A percentile compares a stretch with the other conserved stretches of the same genome.
phyloP scores from a whole-genome alignment of 1,284 basidiomycete genomes.

The Leccinum angustisporum region DNA sequence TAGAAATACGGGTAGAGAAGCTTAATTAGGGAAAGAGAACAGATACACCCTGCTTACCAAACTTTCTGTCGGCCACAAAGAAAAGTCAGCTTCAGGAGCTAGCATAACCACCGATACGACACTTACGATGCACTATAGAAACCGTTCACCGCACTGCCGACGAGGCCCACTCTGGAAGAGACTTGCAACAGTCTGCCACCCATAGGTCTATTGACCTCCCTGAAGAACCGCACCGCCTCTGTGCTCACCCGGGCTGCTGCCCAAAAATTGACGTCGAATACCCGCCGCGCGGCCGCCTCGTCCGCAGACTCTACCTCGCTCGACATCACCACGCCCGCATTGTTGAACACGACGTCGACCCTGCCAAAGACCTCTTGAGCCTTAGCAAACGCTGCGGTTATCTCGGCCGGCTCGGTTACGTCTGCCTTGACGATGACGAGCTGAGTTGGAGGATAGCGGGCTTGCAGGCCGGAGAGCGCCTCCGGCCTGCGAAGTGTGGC shows the following conservation, averaged over 20 bases:
- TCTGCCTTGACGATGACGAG: constrained; percentile 43
- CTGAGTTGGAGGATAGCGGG: constrained; percentile 27
- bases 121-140: constrained; percentile 32
- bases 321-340: constrained; percentile 16
- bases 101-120: neutral
- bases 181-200: constrained; percentile 33
- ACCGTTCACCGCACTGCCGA: constrained; percentile 5
- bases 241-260: constrained; percentile 26
- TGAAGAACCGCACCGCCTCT: constrained; percentile 35
- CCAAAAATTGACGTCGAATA: constrained; percentile 40
- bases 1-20: constrained; percentile 3
- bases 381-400: constrained; percentile 35
- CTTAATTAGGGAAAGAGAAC: no score
- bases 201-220: constrained; percentile 32
- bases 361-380: constrained; percentile 38
- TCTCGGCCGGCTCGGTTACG: constrained; percentile 31
- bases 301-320: constrained; percentile 23
- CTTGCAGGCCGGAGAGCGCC: constrained; percentile 29
- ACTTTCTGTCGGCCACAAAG: constrained; percentile 20
- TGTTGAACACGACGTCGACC: constrained; percentile 45
- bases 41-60: constrained; percentile 13
- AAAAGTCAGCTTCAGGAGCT: neutral
- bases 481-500: constrained; percentile 35
- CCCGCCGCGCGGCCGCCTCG: constrained; percentile 27
- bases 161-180: constrained; percentile 25